Evolutionary conservation across 768 basidiomycete species (phyloP).

Genomic region (Suillus subaureus): DNA sequence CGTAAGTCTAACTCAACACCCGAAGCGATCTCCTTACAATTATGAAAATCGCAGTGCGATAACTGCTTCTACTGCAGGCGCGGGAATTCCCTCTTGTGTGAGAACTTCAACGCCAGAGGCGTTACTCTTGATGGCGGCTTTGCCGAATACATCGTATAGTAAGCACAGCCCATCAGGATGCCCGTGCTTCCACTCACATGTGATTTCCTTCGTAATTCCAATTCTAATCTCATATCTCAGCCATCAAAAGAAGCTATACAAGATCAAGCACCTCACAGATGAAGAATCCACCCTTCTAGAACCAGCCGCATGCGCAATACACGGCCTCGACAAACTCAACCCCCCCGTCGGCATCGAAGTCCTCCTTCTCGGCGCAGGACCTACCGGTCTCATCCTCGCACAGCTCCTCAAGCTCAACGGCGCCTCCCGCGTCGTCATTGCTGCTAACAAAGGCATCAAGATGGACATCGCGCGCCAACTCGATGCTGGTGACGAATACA

Average conservation of each 20-base stretch:
- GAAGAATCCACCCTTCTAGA: conserved; percentile 88
- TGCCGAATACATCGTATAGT: conserved; percentile 88
- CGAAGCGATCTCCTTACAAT: conserved; percentile 7
- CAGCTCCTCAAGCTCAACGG: conserved; percentile 89
- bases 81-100: conserved; percentile 81
- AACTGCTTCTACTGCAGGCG: conserved; percentile 87
- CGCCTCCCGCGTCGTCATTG: conserved; percentile 77
- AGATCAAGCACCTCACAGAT: conserved; percentile 84
- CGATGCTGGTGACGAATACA: conserved; percentile 80
- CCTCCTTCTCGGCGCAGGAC: conserved; percentile 86
- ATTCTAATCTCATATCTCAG: conserved; percentile 32
- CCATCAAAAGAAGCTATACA: conserved; percentile 78
- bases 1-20: conserved; percentile 40
- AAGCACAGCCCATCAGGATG: conserved; percentile 23
- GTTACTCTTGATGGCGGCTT: conserved; percentile 86
- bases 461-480: conserved; percentile 83
- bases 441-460: conserved; percentile 90
- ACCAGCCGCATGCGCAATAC: conserved; percentile 89
- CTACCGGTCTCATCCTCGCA: conserved; percentile 88
- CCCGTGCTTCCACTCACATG: background rate
- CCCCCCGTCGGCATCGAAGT: conserved; percentile 84
- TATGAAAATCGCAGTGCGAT: conserved; percentile 57
- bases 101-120: conserved; percentile 80
- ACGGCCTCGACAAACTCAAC: conserved; percentile 86
- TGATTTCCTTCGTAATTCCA: background rate